Evolutionary conservation across 1,284 basidiomycete species (phyloP), one percentile per base, ranked within the genome.

Genomic region (Mycosarcoma mackinlayi): DNA sequence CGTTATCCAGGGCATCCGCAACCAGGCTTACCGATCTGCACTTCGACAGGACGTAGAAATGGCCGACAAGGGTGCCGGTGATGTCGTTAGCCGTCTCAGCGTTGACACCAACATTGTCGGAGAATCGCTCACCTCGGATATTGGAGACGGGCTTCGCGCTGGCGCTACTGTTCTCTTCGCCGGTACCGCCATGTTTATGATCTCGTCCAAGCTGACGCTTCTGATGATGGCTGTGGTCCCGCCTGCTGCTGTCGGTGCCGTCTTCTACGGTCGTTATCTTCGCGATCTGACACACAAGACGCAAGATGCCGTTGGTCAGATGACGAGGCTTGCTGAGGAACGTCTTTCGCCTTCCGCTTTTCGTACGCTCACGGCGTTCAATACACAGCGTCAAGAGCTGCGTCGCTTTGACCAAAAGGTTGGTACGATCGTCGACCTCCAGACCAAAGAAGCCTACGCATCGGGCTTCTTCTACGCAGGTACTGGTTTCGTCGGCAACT

Each of bases 161-260:
- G 75, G 70, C 13, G 61, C 74, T 9, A 81, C 78, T 4, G 77
- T 78, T 13, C 24, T 73, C 27, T 74, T 73, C 31, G 72, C 78
- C 91, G 93, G 97, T 68, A 92, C 91, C 37, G 92, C 94, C 54
- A 98, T 98, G 95, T 90, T 98, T 76, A 94, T 91, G 84, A 89
- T 98, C 65, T 97, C 94, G 1, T 91, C 92, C 0, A 90, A 90
- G 54, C 85, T 98, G 58, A 97, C 95, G 0, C 83, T 92, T 45
- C 86, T 98, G 62, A 98, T 98, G 95, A 87, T 98, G 64, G 88
- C 89, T 19, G 89, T 97, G 49, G 94, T 98, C 0, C 96, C 95
- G 6, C 95, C 95, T 0, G 90, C 98, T 9, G 95, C 94, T 7
- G 87, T 98, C 57, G 94, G 93, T 67, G 94, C 94, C 41, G 94